Conservation (phyloP, 139 green algal species). For the Klebsormidium nitens region DNA sequence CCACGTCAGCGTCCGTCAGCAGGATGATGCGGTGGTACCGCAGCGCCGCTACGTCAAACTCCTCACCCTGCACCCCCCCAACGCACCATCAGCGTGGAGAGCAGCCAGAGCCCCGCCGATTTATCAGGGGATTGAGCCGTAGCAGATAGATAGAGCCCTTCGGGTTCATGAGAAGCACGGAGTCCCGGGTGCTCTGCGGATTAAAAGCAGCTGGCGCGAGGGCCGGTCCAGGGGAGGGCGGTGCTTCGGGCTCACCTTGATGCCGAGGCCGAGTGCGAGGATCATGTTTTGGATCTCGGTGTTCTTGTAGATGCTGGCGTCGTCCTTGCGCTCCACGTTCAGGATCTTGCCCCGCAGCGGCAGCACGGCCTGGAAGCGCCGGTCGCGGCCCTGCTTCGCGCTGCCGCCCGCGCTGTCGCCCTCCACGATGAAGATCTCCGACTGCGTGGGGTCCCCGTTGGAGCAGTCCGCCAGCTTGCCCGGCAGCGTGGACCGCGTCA, state of each 20-base stretch:
- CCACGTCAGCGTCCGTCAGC: slow-evolving; percentile 97
- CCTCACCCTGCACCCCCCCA: slow-evolving; percentile 49
- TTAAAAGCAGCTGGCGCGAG: no score
- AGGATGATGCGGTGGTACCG: slow-evolving; percentile 85
- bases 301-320: slow-evolving; percentile 89
- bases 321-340: slow-evolving; percentile 84
- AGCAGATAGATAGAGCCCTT: neutral
- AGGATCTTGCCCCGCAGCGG: slow-evolving; percentile 96
- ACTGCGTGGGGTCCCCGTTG: slow-evolving; percentile 20
- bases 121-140: neutral
- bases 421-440: slow-evolving; percentile 97
- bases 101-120: no score
- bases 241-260: slow-evolving; percentile 57
- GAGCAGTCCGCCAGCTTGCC: slow-evolving; percentile 96
- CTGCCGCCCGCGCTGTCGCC: slow-evolving; percentile 89
- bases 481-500: slow-evolving; percentile 79
- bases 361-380: slow-evolving; percentile 82
- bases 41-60: slow-evolving; percentile 35
- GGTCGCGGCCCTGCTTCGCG: slow-evolving; percentile 89
- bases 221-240: no score
- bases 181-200: no score
- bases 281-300: slow-evolving; percentile 88
- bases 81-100: no score
- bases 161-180: no score
- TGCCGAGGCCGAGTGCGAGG: slow-evolving; percentile 80